Evolutionary conservation across 192 early-diverging fungal species (phyloP).

Genomic region (Coemansia guatemalensis): DNA sequence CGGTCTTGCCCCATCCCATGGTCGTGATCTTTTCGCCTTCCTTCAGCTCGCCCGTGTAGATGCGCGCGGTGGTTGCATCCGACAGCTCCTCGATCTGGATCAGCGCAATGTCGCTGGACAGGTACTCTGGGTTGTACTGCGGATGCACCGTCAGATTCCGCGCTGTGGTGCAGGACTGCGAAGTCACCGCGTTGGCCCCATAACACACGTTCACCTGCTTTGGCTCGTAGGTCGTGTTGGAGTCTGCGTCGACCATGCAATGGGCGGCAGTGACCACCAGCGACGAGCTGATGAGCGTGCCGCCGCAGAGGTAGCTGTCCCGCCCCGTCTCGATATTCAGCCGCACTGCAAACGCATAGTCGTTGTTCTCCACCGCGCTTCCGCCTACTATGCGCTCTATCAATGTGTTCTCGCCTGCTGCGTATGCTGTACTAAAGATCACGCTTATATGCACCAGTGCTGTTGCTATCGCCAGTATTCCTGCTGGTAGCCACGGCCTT

Average conservation of each 20-base stretch:
- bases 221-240: constrained; percentile 13
- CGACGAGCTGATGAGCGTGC: constrained; percentile 28
- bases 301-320: constrained; percentile 38
- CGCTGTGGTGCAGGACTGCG: constrained; percentile 23
- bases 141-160: constrained; percentile 30
- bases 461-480: no score
- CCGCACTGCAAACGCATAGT: constrained; percentile 42
- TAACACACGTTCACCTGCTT: constrained; percentile 41
- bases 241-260: constrained; percentile 34
- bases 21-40: constrained; percentile 19
- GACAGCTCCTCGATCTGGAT: constrained; percentile 22
- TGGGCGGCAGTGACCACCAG: constrained; percentile 47
- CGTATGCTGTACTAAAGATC: no score
- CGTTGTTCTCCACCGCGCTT: background rate
- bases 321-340: constrained; percentile 25
- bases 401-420: background rate
- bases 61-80: background rate
- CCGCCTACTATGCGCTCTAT: constrained; percentile 45
- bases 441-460: no score
- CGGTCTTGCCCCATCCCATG: background rate
- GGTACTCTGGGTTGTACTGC: constrained; percentile 20
- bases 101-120: constrained; percentile 47
- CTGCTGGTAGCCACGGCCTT: no score
- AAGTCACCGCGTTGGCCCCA: constrained; percentile 18
- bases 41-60: constrained; percentile 30